Conservation (phyloP, 2,329 filamentous ascomycete genomes). For the Periconia sp. region DNA sequence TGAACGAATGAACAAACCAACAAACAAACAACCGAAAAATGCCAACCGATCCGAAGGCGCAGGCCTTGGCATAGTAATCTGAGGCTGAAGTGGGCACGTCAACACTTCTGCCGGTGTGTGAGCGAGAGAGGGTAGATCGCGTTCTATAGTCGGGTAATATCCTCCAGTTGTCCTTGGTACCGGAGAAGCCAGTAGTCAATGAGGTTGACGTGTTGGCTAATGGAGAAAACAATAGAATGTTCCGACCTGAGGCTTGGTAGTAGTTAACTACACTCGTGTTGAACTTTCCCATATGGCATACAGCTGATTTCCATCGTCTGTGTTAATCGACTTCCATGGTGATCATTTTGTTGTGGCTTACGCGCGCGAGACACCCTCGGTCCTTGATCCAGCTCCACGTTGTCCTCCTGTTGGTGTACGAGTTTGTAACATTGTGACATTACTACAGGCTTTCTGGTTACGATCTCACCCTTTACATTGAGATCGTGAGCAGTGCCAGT, state of each 20-base stretch:
- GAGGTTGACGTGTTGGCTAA: slow-evolving; percentile 8
- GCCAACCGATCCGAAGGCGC: too few species aligned
- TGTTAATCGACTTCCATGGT: slow-evolving; percentile 63
- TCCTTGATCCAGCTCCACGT: too few species aligned
- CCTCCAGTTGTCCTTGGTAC: slow-evolving; percentile 66
- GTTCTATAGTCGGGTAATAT: slow-evolving; percentile 64
- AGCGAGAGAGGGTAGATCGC: slow-evolving; percentile 57
- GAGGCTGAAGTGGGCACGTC: slow-evolving; percentile 56
- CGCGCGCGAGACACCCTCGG: too few species aligned
- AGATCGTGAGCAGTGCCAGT: slow-evolving; percentile 49
- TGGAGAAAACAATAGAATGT: slow-evolving; percentile 56
- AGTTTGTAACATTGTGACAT: too few species aligned
- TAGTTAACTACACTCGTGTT: slow-evolving; percentile 63
- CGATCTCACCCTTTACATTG: too few species aligned
- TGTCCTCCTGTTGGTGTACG: too few species aligned
- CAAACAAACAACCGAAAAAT: too few species aligned
- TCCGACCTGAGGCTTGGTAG: slow-evolving; percentile 69
- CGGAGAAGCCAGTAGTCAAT: slow-evolving; percentile 69
- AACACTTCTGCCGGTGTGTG: slow-evolving; percentile 68
- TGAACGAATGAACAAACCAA: too few species aligned
- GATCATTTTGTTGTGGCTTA: too few species aligned
- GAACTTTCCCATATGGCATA: slow-evolving; percentile 36
- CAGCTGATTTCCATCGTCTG: slow-evolving; percentile 57
- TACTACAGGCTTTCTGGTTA: too few species aligned
- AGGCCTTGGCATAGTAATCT: too few species aligned